Base-by-base conservation (phyloP, 2,329 filamentous ascomycete species). In the Arachnopeziza araneosa region DNA sequence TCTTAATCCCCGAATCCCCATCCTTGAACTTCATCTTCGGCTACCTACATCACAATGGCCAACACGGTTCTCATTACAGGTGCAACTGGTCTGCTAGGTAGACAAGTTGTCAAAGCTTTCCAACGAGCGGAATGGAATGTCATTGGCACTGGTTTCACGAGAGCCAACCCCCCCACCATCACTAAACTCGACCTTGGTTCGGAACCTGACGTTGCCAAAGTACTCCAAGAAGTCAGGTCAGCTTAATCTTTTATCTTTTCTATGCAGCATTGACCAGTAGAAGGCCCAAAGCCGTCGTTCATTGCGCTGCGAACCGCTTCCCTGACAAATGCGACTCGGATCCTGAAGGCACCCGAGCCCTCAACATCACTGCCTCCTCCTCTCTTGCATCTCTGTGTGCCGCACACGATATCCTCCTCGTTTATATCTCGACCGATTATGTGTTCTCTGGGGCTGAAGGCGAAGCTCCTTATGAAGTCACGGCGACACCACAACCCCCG, bases 241-340 rank as follows among this genome's bases (percentile, higher is more conserved):
- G 80, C 71, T 50, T 49, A 54, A 51, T n/a, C 59, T 54, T 50
- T 56, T 51, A 60, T 19, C 56, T n/a, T 24, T 52, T 24, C 55
- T 30, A 60, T 24, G 17, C 59, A 59, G 24, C 44, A 56, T 64
- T 69, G 55, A 68, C 60, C 24, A 49, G 51, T 44, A 36, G 63
- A 70, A 91, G 89, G 70, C 90, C 91, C 7, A 77, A 87, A 62
- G 90, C 89, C 56, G 85, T 96, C 52, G 83, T 96, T 44, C 91
- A 96, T 73, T 93, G 91, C 71, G 93, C 92, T 50, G 92, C 92
- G 52, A 93, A 96, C 74, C 86, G 91, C 63, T 96, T 88, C 69
- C 92, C 93, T 1, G 92, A 96, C 75, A 88, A 89, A 71, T 93
- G 92, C 70, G 88, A 92, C 68, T 82, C 84, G 65, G 85, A 96